Conservation (phyloP, 2,329 filamentous ascomycete genomes). For the Pleoardoris graminearum region DNA sequence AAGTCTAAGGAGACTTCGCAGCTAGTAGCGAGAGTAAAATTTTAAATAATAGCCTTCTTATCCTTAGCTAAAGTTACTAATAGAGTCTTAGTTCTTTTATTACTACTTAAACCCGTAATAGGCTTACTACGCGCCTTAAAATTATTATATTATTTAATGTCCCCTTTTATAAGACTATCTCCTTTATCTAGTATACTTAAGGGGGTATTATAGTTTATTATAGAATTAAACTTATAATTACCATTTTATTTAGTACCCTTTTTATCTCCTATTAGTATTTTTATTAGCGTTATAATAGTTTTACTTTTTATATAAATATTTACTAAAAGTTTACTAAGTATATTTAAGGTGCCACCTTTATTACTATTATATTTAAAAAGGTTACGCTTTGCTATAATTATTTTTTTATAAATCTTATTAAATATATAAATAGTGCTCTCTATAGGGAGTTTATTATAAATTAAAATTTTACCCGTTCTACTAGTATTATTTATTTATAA, state of each 20-base stretch:
- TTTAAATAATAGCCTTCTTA: not conserved
- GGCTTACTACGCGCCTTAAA: not conserved
- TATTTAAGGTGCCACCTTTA: not conserved
- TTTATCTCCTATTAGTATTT: not conserved
- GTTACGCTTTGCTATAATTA: not conserved
- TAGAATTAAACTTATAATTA: not conserved
- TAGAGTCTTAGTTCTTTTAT: not conserved
- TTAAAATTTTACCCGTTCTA: not conserved
- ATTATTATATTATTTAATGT: not conserved
- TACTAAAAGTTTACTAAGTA: not conserved
- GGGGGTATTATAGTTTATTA: not conserved
- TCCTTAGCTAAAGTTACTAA: not conserved
- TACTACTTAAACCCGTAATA: not conserved
- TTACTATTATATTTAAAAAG: not conserved
- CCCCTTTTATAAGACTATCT: not conserved
- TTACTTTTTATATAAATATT: not conserved
- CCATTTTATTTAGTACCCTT: not conserved
- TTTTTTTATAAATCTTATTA: not conserved
- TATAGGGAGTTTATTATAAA: not conserved
- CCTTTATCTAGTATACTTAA: not conserved
- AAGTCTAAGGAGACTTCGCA: not conserved
- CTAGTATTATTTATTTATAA: not conserved
- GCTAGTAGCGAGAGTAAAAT: not conserved
- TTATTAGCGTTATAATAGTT: not conserved
- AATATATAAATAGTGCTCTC: not conserved